Conservation (phyloP, 2,329 filamentous ascomycete species). For the Colletotrichum costaricense region DNA sequence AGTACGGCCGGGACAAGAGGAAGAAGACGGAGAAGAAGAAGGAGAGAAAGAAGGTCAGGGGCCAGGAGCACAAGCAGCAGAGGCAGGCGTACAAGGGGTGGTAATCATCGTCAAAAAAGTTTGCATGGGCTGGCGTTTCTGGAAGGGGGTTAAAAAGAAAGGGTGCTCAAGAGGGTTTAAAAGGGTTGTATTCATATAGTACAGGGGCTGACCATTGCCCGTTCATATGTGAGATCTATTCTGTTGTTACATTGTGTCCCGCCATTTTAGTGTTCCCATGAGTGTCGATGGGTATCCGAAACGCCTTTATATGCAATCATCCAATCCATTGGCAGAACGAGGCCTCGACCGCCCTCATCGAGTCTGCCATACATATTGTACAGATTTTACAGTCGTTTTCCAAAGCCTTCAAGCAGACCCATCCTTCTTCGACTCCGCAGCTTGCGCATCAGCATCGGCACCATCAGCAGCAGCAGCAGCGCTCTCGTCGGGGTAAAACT, state of each 20-base stretch:
- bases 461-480: background rate
- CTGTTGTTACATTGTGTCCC: slow-evolving; percentile 14
- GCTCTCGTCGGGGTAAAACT: slow-evolving; percentile 86
- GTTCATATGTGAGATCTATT: slow-evolving; percentile 27
- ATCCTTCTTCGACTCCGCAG: slow-evolving; percentile 1
- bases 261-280: background rate
- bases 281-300: slow-evolving; percentile 24
- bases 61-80: slow-evolving; percentile 76
- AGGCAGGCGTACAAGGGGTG: slow-evolving; percentile 75
- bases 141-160: slow-evolving; percentile 8
- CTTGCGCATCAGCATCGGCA: slow-evolving; percentile 1
- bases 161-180: background rate
- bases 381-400: background rate
- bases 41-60: slow-evolving; percentile 83
- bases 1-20: slow-evolving; percentile 80
- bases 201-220: slow-evolving; percentile 29
- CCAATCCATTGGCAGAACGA: background rate
- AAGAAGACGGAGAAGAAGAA: slow-evolving; percentile 88
- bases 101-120: slow-evolving; percentile 38
- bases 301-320: slow-evolving; percentile 31
- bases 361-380: slow-evolving; percentile 1
- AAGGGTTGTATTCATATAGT: slow-evolving; percentile 31
- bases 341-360: background rate
- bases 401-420: slow-evolving; percentile 4
- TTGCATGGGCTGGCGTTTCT: slow-evolving; percentile 36